phyloP scores from a whole-genome alignment of 176 grass and related monocot species.

The Oryza brachyantha region DNA sequence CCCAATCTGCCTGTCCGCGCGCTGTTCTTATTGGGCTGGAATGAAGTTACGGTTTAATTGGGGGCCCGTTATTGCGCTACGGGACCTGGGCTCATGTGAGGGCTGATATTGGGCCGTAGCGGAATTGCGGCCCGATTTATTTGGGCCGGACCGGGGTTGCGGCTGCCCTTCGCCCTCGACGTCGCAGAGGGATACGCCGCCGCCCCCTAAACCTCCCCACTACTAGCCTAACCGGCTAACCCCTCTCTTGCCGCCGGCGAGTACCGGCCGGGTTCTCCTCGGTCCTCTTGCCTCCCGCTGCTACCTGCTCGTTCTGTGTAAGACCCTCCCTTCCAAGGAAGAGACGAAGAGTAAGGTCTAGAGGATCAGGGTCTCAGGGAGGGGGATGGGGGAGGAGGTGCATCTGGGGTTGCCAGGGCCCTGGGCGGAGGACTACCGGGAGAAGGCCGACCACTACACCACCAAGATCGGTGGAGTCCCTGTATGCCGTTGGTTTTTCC shows the following conservation, averaged over 20 bases:
- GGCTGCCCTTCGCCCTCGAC: background rate
- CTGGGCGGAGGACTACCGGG: conserved; percentile 73
- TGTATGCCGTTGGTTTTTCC: conserved; percentile 31
- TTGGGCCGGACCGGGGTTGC: background rate
- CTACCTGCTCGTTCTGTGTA: background rate
- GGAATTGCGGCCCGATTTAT: background rate
- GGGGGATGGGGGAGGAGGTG: conserved; percentile 54
- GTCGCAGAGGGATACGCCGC: background rate
- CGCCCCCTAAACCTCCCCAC: background rate
- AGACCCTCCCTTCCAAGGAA: background rate
- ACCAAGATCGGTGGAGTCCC: conserved; percentile 86
- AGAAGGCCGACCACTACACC: conserved; percentile 91
- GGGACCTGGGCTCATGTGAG: background rate
- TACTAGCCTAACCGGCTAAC: background rate
- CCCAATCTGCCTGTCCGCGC: too few relatives aligned
- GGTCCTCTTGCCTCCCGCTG: background rate
- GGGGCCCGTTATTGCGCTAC: too few relatives aligned
- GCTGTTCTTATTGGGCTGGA: too few relatives aligned
- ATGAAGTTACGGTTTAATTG: too few relatives aligned
- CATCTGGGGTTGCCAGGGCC: conserved; percentile 75
- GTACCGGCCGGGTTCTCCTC: background rate
- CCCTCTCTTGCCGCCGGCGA: background rate
- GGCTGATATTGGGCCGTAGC: background rate
- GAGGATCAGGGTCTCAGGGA: too few relatives aligned
- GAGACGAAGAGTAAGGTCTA: too few relatives aligned